A percentile compares a stretch with the other conserved stretches of the same genome.
phyloP scores from a whole-genome alignment of 257 asterid species.

The Jacaranda copaia region DNA sequence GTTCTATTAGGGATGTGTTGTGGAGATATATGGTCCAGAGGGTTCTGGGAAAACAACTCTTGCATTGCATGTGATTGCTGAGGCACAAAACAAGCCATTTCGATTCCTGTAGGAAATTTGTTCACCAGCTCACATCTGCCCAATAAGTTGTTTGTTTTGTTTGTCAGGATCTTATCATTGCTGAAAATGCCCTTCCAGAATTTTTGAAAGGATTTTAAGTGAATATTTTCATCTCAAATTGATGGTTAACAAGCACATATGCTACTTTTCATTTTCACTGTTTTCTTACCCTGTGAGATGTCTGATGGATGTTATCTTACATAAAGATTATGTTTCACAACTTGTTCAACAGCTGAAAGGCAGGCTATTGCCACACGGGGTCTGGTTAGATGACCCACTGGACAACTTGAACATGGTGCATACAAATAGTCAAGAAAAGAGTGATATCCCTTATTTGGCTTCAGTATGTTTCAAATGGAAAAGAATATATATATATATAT shows the following conservation, averaged over 20 bases:
- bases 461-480: not conserved
- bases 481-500: no score
- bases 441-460: not conserved
- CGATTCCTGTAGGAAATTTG: no score
- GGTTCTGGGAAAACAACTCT: conserved; percentile 71
- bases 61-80: conserved; percentile 65
- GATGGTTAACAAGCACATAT: not conserved
- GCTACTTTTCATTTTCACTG: not conserved
- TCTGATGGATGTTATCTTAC: not conserved
- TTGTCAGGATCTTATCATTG: not conserved
- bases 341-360: not conserved
- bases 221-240: not conserved
- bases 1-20: conserved; percentile 56
- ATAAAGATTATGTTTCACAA: not conserved
- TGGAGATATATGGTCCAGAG: conserved; percentile 70
- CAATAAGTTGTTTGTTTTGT: not conserved
- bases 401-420: not conserved
- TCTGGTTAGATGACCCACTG: not conserved
- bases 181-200: not conserved
- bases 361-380: not conserved
- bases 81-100: conserved; percentile 54
- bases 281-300: not conserved
- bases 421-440: not conserved
- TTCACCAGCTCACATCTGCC: not conserved
- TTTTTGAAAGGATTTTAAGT: not conserved